Evolutionary conservation across 305 asterid genomes (phyloP).

Genomic region (Fraxinus dipetala): DNA sequence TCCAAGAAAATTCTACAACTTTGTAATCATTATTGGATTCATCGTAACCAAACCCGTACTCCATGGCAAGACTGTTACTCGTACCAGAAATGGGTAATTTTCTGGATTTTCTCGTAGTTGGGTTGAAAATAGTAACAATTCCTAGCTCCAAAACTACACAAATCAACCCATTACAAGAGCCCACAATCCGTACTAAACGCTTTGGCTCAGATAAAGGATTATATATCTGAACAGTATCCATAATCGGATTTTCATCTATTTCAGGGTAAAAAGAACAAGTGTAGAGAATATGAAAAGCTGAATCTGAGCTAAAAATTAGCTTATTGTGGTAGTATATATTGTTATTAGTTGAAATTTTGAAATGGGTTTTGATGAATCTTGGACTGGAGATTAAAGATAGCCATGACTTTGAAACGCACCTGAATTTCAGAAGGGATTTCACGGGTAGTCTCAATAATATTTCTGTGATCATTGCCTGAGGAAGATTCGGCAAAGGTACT

Average conservation of each 20-base stretch:
- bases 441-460: slow-evolving; percentile 25
- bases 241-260: neutral
- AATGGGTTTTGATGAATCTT: slow-evolving; percentile 19
- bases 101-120: neutral
- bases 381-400: slow-evolving; percentile 16
- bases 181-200: slow-evolving; percentile 22
- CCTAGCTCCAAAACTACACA: slow-evolving; percentile 23
- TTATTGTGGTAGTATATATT: neutral
- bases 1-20: slow-evolving; percentile 24
- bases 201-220: neutral
- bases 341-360: slow-evolving; percentile 6
- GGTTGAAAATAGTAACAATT: slow-evolving; percentile 20
- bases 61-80: neutral
- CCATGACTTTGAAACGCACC: slow-evolving; percentile 24
- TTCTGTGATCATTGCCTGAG: slow-evolving; percentile 22
- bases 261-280: slow-evolving; percentile 10
- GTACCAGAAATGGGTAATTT: neutral
- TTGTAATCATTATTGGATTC: slow-evolving; percentile 27
- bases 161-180: slow-evolving; percentile 34
- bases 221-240: neutral
- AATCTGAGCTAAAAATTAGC: neutral
- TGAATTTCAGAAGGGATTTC: slow-evolving; percentile 16
- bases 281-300: slow-evolving; percentile 12
- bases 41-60: slow-evolving; percentile 37
- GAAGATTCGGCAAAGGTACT: neutral